These are phyloP conservation scores for Purpureocillium lavendulum DNA, from an alignment of 2,329 filamentous ascomycete genomes.

Conservation along the genomic window DNA sequence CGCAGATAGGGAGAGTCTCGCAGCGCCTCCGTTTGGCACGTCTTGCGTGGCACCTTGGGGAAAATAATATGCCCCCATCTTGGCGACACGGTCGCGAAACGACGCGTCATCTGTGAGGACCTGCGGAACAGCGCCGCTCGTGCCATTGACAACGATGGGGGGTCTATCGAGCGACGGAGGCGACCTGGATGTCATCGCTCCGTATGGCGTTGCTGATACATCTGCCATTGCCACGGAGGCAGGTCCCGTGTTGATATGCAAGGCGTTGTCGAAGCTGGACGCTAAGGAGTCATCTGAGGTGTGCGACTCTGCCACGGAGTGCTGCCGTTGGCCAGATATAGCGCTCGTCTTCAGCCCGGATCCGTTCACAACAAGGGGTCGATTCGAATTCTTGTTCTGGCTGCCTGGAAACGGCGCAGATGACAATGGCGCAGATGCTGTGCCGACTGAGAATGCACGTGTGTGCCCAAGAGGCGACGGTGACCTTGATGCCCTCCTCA, in stretches of 20 bases:
- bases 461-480: constrained; percentile 46
- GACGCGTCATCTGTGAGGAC: constrained; percentile 26
- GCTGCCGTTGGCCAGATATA: constrained; percentile 11
- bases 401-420: constrained; percentile 27
- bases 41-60: constrained; percentile 20
- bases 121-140: constrained; percentile 11
- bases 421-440: constrained; percentile 27
- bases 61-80: constrained; percentile 26
- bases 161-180: constrained; percentile 14
- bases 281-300: constrained; percentile 11
- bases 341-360: constrained; percentile 28
- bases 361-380: constrained; percentile 46
- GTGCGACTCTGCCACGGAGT: constrained; percentile 7
- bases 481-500: constrained; percentile 45
- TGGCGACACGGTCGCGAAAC: constrained; percentile 31
- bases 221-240: not conserved
- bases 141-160: constrained; percentile 28
- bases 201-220: not conserved
- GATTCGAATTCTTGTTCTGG: constrained; percentile 24
- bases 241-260: constrained; percentile 15
- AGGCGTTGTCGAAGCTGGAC: constrained; percentile 16
- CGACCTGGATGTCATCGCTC: constrained; percentile 5
- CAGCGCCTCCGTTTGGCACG: constrained; percentile 16
- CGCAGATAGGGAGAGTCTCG: constrained; percentile 22
- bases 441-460: constrained; percentile 33